A percentile compares a stretch with the other conserved stretches of the same genome.
Evolutionary conservation across 1,284 basidiomycete genomes (phyloP).

Genomic region (Meripilus lineatus): DNA sequence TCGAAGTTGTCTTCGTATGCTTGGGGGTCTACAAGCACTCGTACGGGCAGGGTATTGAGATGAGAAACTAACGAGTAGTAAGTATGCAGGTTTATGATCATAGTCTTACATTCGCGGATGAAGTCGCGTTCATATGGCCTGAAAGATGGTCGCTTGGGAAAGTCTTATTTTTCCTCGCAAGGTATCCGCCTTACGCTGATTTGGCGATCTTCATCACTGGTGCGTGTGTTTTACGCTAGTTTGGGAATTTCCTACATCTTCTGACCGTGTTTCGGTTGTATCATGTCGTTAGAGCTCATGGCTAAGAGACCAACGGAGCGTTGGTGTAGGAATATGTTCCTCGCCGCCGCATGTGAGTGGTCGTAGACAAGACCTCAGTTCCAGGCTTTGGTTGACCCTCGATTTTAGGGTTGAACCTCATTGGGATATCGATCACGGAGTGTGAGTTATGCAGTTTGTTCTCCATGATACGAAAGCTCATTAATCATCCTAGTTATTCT

Average conservation of each 20-base stretch:
- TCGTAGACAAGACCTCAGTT: not conserved
- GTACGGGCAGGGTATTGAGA: too few species aligned
- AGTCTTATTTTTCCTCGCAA: not conserved
- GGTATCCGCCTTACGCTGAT: not conserved
- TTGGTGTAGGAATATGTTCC: not conserved
- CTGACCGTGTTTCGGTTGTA: not conserved
- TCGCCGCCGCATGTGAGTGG: not conserved
- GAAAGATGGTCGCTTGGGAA: not conserved
- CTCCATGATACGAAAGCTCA: not conserved
- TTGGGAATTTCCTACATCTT: not conserved
- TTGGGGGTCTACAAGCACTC: not conserved
- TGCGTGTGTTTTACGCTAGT: too few species aligned
- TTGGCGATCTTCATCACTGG: too few species aligned
- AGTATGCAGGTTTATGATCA: not conserved
- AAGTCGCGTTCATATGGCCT: not conserved
- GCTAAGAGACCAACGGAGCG: not conserved
- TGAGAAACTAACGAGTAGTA: too few species aligned
- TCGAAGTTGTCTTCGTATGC: not conserved
- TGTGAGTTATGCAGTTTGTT: not conserved
- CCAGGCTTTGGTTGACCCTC: not conserved
- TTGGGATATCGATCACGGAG: not conserved
- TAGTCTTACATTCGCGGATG: not conserved
- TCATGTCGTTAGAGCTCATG: not conserved
- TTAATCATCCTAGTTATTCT: not conserved
- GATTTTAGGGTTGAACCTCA: not conserved